Base-by-base conservation (phyloP, 2,329 filamentous ascomycete species). In the Botrytis paeoniae region DNA sequence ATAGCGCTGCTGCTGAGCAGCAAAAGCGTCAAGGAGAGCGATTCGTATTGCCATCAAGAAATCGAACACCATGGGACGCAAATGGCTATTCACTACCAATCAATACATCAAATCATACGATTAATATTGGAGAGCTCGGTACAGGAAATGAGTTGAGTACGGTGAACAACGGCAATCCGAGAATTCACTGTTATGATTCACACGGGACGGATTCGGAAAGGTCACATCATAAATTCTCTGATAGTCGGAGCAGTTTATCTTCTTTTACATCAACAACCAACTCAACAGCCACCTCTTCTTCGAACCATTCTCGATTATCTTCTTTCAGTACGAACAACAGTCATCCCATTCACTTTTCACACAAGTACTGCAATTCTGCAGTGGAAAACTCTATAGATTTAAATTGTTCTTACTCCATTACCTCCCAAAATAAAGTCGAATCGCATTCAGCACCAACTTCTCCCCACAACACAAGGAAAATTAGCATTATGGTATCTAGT, bases 61-160 rank as follows among this genome's bases (percentile, higher is more conserved):
- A 76, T 75, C 76, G 80, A 66, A 81, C 79, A 16, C 80, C 80
- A 60, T 81, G 80, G 80, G 80, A 82, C 74, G 80, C 80, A 32
- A 80, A 79, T 70, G 80, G 80, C 60, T 82, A 82, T 76, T 78
- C 80, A 73, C 74, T 82, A 61, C 80, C 80, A 12, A 76, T 81
- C 45, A 79, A 79, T 65, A 78, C 75, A 37, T 60, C 76, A 43
- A 74, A 74, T 32, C 76, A 65, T 59, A 61, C 70, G 61, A 70
- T 68, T 22, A 72, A 48, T 48, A 59, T 60, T 25, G 37, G 39
- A 60, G 57, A 48, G 45, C 35, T 54, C 39, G 29, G 20, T 20
- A 45, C 51, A 10, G 63, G 63, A 35, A 61, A 72, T 69, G 63
- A 69, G 32, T 8, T 12, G 54, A 43, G 51, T 45, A 59, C 32